Evolutionary conservation across 495 filamentous ascomycete genomes (phyloP).

Genomic region (Aspergillus olivimuriae): DNA sequence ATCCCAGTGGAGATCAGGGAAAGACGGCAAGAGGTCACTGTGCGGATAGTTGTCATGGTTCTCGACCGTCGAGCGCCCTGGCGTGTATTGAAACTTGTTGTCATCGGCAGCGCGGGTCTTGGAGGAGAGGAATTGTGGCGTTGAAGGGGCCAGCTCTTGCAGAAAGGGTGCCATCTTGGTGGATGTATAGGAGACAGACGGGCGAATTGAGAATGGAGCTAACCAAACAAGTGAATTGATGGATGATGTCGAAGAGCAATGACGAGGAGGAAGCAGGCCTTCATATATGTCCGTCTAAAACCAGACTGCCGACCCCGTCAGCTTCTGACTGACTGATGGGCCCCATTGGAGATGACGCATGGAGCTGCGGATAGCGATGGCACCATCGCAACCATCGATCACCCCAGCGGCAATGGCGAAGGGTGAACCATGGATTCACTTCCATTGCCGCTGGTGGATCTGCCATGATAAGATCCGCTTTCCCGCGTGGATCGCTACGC

Average conservation of each 20-base stretch:
- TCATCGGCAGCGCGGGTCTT: conserved; percentile 14
- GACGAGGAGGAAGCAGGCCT: not conserved
- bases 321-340: too few species aligned
- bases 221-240: not conserved
- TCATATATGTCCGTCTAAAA: too few species aligned
- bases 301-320: too few species aligned
- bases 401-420: too few species aligned
- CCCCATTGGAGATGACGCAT: too few species aligned
- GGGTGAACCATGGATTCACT: too few species aligned
- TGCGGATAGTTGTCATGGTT: conserved; percentile 46
- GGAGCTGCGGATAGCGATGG: too few species aligned
- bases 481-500: too few species aligned
- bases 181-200: not conserved
- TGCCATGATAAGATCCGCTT: too few species aligned
- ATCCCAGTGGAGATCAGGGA: conserved; percentile 51
- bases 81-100: conserved; percentile 38
- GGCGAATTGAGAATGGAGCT: not conserved
- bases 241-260: not conserved
- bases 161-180: conserved; percentile 30
- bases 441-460: too few species aligned
- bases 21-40: conserved; percentile 49
- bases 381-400: too few species aligned
- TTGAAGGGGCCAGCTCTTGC: conserved; percentile 18
- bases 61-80: conserved; percentile 41
- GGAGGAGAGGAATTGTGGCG: conserved; percentile 10